Percentiles rank a stretch among this genome's conserved stretches.
These are phyloP conservation scores for Aureobasidium melanogenum DNA, from an alignment of 2,329 filamentous ascomycete genomes.

Conservation along the genomic window DNA sequence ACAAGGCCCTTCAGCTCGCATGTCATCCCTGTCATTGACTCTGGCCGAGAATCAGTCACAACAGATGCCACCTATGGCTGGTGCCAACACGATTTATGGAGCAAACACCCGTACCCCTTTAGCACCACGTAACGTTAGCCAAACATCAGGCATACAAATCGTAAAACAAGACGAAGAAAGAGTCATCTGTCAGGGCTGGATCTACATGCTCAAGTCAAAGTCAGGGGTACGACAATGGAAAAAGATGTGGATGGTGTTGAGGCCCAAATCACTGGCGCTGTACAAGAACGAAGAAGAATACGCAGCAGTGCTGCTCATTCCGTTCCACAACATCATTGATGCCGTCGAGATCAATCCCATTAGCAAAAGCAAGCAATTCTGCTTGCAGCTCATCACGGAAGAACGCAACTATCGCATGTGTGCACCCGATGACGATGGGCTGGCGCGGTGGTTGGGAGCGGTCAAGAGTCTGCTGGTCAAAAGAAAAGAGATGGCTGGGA, in stretches of 20 bases:
- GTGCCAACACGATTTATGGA: conserved; percentile 28
- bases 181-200: conserved; percentile 88
- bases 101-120: conserved; percentile 19
- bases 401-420: conserved; percentile 55
- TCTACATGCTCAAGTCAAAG: conserved; percentile 75
- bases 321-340: conserved; percentile 71
- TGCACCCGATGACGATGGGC: conserved; percentile 66
- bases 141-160: conserved; percentile 47
- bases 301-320: conserved; percentile 71
- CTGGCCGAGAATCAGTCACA: conserved; percentile 15
- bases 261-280: conserved; percentile 72
- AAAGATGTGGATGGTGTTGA: conserved; percentile 83
- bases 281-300: conserved; percentile 95
- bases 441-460: conserved; percentile 79
- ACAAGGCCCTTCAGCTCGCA: conserved; percentile 21
- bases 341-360: conserved; percentile 88
- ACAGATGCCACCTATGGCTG: conserved; percentile 14
- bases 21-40: conserved; percentile 26
- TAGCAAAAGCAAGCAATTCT: conserved; percentile 74
- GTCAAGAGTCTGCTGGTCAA: conserved; percentile 79
- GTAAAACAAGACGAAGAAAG: conserved; percentile 64
- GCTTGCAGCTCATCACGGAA: conserved; percentile 87
- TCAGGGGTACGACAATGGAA: conserved; percentile 88
- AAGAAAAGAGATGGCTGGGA: conserved; percentile 43
- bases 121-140: conserved; percentile 48